These are phyloP conservation scores for Rubroshorea leprosula DNA, from an alignment of 345 rosid genomes.

Conservation along the genomic window DNA sequence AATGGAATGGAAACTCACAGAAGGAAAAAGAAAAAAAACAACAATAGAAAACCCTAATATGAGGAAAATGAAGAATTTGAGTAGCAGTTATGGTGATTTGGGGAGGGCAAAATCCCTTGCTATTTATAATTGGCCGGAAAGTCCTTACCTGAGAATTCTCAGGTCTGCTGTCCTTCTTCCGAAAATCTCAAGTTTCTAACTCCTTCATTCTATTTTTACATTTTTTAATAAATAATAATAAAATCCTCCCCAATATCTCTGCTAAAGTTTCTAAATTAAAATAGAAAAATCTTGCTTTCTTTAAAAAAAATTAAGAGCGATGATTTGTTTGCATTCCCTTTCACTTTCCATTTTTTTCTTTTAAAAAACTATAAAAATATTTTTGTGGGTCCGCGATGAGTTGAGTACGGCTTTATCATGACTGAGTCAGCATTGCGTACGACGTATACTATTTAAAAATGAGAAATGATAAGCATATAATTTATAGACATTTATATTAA, in stretches of 20 bases:
- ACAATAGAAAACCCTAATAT: not conserved
- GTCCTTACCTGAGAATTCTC: conserved; percentile 50
- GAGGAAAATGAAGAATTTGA: not conserved
- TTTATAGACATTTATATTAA: no score
- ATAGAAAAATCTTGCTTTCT: no score
- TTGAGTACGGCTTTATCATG: no score
- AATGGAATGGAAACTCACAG: not conserved
- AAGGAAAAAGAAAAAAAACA: not conserved
- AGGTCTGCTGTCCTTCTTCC: conserved; percentile 33
- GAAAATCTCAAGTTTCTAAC: conserved; percentile 7
- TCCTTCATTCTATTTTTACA: not conserved
- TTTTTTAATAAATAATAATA: not conserved
- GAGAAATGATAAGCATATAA: no score
- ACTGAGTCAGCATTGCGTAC: no score
- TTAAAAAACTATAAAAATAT: no score
- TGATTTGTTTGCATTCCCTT: no score
- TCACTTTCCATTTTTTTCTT: no score
- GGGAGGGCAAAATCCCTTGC: not conserved
- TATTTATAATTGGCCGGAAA: conserved; percentile 45
- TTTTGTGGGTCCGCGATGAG: no score
- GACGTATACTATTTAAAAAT: no score
- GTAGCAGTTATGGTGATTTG: not conserved
- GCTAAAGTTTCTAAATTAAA: no score
- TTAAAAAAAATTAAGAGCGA: no score
- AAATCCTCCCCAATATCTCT: not conserved